These are phyloP conservation scores for Monosporozyma siamensis DNA, from an alignment of 805 yeast genomes.

Conservation along the genomic window DNA sequence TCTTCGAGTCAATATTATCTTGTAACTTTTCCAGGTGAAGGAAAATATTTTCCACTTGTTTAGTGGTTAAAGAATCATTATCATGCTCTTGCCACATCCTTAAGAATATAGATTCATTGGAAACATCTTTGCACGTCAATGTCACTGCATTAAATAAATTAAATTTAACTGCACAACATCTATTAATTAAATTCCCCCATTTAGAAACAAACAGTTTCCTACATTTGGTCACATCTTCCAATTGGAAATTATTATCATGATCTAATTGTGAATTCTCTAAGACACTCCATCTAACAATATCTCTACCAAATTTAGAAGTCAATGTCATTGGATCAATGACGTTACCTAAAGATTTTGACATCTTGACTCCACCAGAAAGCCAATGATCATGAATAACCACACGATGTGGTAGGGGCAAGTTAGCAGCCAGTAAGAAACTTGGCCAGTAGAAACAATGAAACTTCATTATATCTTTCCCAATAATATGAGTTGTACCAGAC, in stretches of 20 bases:
- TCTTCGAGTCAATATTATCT: slow-evolving; percentile 34
- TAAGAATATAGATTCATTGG: background rate
- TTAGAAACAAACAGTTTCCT: slow-evolving; percentile 70
- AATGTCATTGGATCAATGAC: slow-evolving; percentile 84
- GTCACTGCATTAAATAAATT: slow-evolving; percentile 38
- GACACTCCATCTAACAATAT: slow-evolving; percentile 64
- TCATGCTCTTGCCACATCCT: background rate
- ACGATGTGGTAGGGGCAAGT: slow-evolving; percentile 55
- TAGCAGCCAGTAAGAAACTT: slow-evolving; percentile 76
- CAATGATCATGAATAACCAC: slow-evolving; percentile 91
- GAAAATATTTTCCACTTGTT: slow-evolving; percentile 22
- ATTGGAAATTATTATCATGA: slow-evolving; percentile 72
- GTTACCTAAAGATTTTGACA: slow-evolving; percentile 90
- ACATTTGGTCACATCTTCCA: slow-evolving; percentile 39
- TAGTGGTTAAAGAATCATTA: background rate
- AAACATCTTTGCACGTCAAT: background rate
- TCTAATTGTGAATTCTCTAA: slow-evolving; percentile 67
- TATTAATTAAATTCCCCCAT: slow-evolving; percentile 66
- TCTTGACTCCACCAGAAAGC: slow-evolving; percentile 80
- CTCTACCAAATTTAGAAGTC: slow-evolving; percentile 55
- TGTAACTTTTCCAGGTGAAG: slow-evolving; percentile 31
- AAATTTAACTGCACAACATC: slow-evolving; percentile 69
- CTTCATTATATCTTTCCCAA: slow-evolving; percentile 85
- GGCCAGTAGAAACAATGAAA: slow-evolving; percentile 97
- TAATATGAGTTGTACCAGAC: slow-evolving; percentile 54